These are phyloP conservation scores for Solanum neorickii DNA, from an alignment of 257 asterid genomes.

Conservation along the genomic window DNA sequence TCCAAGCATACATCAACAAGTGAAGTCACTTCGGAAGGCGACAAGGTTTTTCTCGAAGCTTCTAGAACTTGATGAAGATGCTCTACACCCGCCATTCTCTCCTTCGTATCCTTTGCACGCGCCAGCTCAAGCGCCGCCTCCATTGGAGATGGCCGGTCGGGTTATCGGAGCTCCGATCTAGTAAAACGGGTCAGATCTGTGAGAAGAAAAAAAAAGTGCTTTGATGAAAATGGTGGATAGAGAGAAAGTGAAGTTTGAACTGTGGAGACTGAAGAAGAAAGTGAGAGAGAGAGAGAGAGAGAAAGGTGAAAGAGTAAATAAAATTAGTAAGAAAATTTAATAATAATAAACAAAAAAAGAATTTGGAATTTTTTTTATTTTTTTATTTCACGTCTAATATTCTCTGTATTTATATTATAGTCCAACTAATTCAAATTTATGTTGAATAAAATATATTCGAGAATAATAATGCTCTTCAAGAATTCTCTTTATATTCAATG, in stretches of 20 bases:
- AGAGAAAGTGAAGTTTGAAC: not conserved
- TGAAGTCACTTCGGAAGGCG: slow-evolving; percentile 75
- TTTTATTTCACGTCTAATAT: too few relatives aligned
- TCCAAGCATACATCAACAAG: slow-evolving; percentile 84
- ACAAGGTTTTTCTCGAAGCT: slow-evolving; percentile 62
- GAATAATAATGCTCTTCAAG: too few relatives aligned
- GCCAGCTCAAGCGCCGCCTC: slow-evolving; percentile 94
- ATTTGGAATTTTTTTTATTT: not conserved
- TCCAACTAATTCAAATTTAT: too few relatives aligned
- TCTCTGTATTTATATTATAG: not conserved
- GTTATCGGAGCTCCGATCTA: slow-evolving; percentile 46
- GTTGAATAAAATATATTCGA: too few relatives aligned
- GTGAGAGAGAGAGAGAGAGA: not conserved
- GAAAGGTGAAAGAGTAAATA: not conserved
- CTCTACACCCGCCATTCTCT: slow-evolving; percentile 98
- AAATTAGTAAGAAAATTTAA: not conserved
- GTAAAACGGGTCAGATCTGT: slow-evolving; percentile 21
- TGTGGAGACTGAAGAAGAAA: not conserved
- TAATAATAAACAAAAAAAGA: not conserved
- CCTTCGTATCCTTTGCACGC: slow-evolving; percentile 97
- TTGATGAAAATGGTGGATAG: not conserved
- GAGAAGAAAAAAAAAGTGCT: not conserved
- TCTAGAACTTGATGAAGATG: slow-evolving; percentile 85
- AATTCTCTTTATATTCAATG: too few relatives aligned
- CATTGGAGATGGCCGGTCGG: slow-evolving; percentile 25